Evolutionary conservation across 2,329 filamentous ascomycete genomes (phyloP), one percentile per base, ranked within the genome.

Genomic region (Xylaria sp.): DNA sequence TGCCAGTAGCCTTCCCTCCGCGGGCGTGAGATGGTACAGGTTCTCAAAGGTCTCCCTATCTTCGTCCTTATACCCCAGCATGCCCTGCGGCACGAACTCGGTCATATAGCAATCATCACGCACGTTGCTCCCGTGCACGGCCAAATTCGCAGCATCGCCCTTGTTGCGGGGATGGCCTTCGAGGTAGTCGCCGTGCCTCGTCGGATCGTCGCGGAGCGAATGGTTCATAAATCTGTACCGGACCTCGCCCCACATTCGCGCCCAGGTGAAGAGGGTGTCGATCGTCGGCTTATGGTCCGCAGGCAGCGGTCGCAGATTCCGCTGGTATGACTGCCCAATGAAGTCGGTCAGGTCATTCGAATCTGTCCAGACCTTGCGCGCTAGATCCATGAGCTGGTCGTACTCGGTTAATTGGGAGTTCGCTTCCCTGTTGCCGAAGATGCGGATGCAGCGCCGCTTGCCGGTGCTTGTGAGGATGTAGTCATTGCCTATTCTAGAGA

Each of bases 141-240:
- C 19, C 1, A 2, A 3, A 13, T 65, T 65, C 1, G 60, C 60
- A 1, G 3, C n/a, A 2, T 52, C 51, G 10, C 62, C 60, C 30
- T 61, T 64, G 1, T 1, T 23, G 0, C 5, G 23, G 5, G 10
- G 0, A 0, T 19, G 42, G 1, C 62, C 62, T 0, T 1, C 0
- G 2, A 34, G 16, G n/a, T 51, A 56, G 1, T 16, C 46, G 3
- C 37, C 11, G 37, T 42, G 11, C 37, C 3, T 42, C 1, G 7
- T 1, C 5, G 58, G 60, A 5, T 64, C 60, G 4, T 63, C 58
- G 1, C 55, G 13, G 1, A 63, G 16, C 0, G 52, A 5, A 8
- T 61, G 58, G n/a, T 63, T 59, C 11, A 59, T 18, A 3, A 63
- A 61, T 1, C 63, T 34, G 2, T 60, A 63, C 0, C 60, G 7